Evolutionary conservation across 192 early-diverging fungal species (phyloP).

Genomic region (Umbelopsis sp.): DNA sequence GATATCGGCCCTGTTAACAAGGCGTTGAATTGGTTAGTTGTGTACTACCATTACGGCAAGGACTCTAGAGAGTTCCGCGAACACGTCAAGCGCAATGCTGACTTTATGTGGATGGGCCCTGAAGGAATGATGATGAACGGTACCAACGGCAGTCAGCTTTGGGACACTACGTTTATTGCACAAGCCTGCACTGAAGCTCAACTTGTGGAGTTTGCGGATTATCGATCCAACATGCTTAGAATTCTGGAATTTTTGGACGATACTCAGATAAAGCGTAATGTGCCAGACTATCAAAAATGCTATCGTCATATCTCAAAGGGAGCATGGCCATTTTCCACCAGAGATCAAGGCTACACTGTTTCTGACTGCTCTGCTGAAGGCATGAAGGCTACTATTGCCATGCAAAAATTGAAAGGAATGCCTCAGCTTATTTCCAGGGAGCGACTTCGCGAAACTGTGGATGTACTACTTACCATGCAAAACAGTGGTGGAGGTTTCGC

Average conservation of each 20-base stretch:
- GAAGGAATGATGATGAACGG: conserved; percentile 95
- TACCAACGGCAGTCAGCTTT: conserved; percentile 96
- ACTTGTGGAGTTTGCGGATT: conserved; percentile 70
- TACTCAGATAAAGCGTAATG: conserved; percentile 77
- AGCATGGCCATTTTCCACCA: conserved; percentile 96
- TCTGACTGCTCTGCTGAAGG: conserved; percentile 95
- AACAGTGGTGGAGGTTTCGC: conserved; percentile 92
- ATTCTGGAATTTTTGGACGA: conserved; percentile 86
- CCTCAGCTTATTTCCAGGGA: conserved; percentile 64
- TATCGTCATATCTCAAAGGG: conserved; percentile 87
- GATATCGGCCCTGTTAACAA: conserved; percentile 97
- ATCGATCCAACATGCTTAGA: conserved; percentile 65
- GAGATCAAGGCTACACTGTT: conserved; percentile 93
- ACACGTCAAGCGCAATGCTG: conserved; percentile 71
- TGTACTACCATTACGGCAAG: conserved; percentile 83
- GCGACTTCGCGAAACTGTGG: conserved; percentile 84
- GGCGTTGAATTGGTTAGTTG: conserved; percentile 86
- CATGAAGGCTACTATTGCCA: conserved; percentile 74
- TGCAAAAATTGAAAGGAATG: conserved; percentile 64
- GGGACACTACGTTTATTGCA: conserved; percentile 90
- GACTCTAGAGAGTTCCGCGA: conserved; percentile 78
- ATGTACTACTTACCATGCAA: conserved; percentile 92
- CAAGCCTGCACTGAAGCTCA: conserved; percentile 84
- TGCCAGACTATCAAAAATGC: conserved; percentile 62
- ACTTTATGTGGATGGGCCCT: conserved; percentile 91